Evolutionary conservation across 306 rosid genomes (phyloP).

Genomic region (Rubus idaeus): DNA sequence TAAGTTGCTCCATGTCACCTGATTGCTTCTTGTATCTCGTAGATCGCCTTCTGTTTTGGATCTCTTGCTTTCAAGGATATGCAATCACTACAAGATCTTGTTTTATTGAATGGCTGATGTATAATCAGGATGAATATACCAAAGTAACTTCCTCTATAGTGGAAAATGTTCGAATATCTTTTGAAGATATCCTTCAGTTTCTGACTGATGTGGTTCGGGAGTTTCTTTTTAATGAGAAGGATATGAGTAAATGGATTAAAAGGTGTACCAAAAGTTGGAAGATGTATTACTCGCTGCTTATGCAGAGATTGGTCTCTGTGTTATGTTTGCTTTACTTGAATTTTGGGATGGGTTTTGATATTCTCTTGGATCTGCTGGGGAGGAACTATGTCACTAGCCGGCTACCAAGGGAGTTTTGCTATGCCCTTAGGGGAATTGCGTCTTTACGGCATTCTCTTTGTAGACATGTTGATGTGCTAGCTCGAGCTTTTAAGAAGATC

Average conservation of each 20-base stretch:
- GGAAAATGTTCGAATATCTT: background rate
- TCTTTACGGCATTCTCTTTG: background rate
- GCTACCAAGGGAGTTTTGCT: slow-evolving; percentile 33
- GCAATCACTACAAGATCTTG: slow-evolving; percentile 48
- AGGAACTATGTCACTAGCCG: slow-evolving; percentile 4
- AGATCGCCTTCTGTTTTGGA: slow-evolving; percentile 47
- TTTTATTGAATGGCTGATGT: slow-evolving; percentile 51
- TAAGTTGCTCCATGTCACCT: slow-evolving; percentile 36
- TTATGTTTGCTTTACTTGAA: slow-evolving; percentile 39
- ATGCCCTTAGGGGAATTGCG: slow-evolving; percentile 29
- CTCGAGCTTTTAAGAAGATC: slow-evolving; percentile 48
- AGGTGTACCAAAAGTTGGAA: slow-evolving; percentile 17
- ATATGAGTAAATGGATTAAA: slow-evolving; percentile 34
- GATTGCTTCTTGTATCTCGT: slow-evolving; percentile 49
- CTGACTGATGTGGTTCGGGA: background rate
- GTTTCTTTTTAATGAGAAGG: background rate
- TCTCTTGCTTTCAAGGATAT: slow-evolving; percentile 35
- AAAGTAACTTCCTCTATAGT: background rate
- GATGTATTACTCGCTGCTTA: slow-evolving; percentile 30
- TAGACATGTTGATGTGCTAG: slow-evolving; percentile 30
- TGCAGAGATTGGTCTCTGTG: slow-evolving; percentile 33
- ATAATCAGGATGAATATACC: slow-evolving; percentile 18
- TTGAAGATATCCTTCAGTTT: background rate
- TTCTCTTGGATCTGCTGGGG: slow-evolving; percentile 27
- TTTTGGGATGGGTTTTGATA: slow-evolving; percentile 22